These are phyloP conservation scores for Vitis rotundifolia DNA, from an alignment of 164 flowering plant genomes.

Conservation along the genomic window DNA sequence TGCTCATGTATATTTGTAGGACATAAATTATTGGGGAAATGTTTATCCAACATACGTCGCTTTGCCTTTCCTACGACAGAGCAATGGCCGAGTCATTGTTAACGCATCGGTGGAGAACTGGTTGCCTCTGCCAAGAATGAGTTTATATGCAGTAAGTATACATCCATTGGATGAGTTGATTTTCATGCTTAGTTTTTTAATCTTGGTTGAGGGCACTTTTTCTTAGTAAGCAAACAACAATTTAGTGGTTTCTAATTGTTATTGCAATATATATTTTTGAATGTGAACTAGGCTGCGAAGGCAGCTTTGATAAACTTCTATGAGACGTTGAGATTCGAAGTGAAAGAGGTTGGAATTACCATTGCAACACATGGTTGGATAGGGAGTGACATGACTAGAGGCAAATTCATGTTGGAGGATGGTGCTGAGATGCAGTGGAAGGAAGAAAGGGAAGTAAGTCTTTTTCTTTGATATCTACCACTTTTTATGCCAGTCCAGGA, in stretches of 20 bases:
- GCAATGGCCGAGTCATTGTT: slow-evolving; percentile 71
- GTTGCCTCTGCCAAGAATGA: slow-evolving; percentile 94
- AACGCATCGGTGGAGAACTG: slow-evolving; percentile 90
- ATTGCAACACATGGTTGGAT: slow-evolving; percentile 94
- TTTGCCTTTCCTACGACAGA: slow-evolving; percentile 70
- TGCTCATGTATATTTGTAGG: slow-evolving; percentile 38
- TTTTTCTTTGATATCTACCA: no score
- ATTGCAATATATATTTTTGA: neutral
- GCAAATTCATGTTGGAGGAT: slow-evolving; percentile 78
- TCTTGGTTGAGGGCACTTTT: neutral
- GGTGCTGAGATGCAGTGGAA: slow-evolving; percentile 93
- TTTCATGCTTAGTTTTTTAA: neutral
- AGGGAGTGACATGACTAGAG: slow-evolving; percentile 78
- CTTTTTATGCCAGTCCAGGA: no score
- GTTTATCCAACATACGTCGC: slow-evolving; percentile 88
- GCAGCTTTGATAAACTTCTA: slow-evolving; percentile 86
- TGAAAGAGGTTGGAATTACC: slow-evolving; percentile 77
- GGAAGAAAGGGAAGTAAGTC: slow-evolving; percentile 85
- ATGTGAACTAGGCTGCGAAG: slow-evolving; percentile 69
- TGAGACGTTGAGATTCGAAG: slow-evolving; percentile 78
- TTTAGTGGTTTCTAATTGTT: neutral
- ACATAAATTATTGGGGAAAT: slow-evolving; percentile 97
- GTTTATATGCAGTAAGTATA: slow-evolving; percentile 77
- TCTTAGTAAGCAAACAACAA: neutral
- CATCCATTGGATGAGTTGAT: neutral